Base-by-base conservation (phyloP, 257 asterid genomes). In the Rauvolfia tetraphylla region DNA sequence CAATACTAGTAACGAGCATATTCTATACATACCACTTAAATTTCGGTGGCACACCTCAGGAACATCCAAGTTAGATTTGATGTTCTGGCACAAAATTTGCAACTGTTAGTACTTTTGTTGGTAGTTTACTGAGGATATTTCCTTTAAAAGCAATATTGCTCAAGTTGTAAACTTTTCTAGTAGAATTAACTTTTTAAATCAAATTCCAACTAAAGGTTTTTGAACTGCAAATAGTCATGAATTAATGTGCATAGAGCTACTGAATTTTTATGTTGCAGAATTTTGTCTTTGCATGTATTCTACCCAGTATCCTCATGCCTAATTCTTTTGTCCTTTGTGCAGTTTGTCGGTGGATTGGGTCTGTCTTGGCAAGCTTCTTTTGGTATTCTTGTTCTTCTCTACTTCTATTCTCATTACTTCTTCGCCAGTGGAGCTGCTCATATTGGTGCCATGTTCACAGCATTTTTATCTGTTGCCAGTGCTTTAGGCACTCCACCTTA, bases 401-500 rank as follows among this genome's bases (percentile, higher is more conserved):
- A 95, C 93, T 95, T 95, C 90, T 95, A 95, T 71, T 92, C 99
- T 38, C 99, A 92, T 87, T 92, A 95, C 79, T 95, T 95, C 90
- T 95, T 95, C 27, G 99, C 98, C 10, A 95, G 99, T 53, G 98
- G 99, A 65, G 98, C 99, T 36, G 99, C 99, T 44, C 99, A 95
- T 59, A 95, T 95, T 0, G 99, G 98, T 23, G 99, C 99, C 76
- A 95, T 95, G 99, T 95, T 95, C 75, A 92, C 99, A 3, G 97
- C 99, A 34, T 92, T 95, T 88, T 79, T 95, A 49, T 95, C 99
- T 0, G 96, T 95, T 14, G 94, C 99, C 13, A 91, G 90, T 73
- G 99, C 99, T 33, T 79, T 92, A 72, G 99, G 98, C 8, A 88
- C 99, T 53, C 99, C 99, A 31, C 87, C 98, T 0, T 95, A 88